Evolutionary conservation across 306 rosid species (phyloP).

Genomic region (Gynostemma pentaphyllum): DNA sequence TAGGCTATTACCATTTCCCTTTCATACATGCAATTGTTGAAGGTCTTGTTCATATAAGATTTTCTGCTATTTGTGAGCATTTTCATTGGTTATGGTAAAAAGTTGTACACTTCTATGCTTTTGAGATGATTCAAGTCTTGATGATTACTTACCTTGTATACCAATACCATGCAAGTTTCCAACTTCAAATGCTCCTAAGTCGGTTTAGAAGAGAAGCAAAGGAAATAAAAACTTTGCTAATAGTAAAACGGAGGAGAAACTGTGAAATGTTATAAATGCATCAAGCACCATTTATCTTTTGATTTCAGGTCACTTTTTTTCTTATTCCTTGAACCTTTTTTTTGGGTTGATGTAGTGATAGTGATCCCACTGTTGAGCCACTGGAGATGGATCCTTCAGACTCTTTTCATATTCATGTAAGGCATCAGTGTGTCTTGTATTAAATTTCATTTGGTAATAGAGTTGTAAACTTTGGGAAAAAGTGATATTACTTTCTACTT

Average conservation of each 20-base stretch:
- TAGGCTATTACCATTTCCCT: not conserved
- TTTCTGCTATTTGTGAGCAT: not conserved
- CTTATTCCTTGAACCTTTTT: slow-evolving; percentile 16
- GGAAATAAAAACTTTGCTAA: not conserved
- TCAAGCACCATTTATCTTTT: not conserved
- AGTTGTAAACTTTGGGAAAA: not conserved
- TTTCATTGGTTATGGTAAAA: not conserved
- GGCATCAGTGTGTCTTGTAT: slow-evolving; percentile 9
- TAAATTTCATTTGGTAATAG: slow-evolving; percentile 12
- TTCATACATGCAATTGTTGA: not conserved
- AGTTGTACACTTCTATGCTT: not conserved
- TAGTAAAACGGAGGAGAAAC: slow-evolving; percentile 1
- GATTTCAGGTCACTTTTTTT: not conserved
- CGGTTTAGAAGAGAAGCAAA: not conserved
- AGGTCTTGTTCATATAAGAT: not conserved
- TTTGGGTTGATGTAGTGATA: slow-evolving; percentile 39
- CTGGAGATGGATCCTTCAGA: slow-evolving; percentile 36
- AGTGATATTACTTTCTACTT: not conserved
- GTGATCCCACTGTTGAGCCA: slow-evolving; percentile 34
- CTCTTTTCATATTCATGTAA: slow-evolving; percentile 37
- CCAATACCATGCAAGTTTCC: not conserved
- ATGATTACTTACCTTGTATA: not conserved
- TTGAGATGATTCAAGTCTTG: not conserved
- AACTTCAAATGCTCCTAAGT: too few relatives aligned
- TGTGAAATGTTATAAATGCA: not conserved